These are phyloP conservation scores for Filobasidium uniguttulatum DNA, from an alignment of 1,284 basidiomycete genomes.

Conservation along the genomic window DNA sequence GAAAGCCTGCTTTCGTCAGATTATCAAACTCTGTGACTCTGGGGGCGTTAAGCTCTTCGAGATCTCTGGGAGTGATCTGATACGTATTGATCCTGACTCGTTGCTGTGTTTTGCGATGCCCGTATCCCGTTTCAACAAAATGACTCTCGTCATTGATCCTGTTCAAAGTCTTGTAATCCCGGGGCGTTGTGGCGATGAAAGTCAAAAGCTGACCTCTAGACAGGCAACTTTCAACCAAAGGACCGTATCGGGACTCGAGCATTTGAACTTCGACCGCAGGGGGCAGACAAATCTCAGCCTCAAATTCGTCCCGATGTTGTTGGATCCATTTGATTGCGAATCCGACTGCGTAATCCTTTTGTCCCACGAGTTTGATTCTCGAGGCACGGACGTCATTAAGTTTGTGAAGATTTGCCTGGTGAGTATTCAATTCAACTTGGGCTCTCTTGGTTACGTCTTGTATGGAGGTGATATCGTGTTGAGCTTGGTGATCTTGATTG, in stretches of 20 bases:
- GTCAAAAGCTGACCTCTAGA: slow-evolving; percentile 51
- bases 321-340: slow-evolving; percentile 62
- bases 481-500: too few species aligned
- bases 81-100: slow-evolving; percentile 11
- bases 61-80: slow-evolving; percentile 7
- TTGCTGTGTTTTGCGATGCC: not conserved
- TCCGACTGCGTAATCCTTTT: slow-evolving; percentile 46
- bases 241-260: slow-evolving; percentile 49
- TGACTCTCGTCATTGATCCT: slow-evolving; percentile 47
- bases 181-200: slow-evolving; percentile 70
- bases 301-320: slow-evolving; percentile 53
- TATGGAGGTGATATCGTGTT: too few species aligned
- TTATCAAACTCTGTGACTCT: slow-evolving; percentile 26
- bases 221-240: slow-evolving; percentile 66
- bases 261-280: slow-evolving; percentile 59
- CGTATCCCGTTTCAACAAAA: too few species aligned
- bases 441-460: too few species aligned
- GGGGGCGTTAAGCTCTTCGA: not conserved
- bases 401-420: not conserved
- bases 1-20: slow-evolving; percentile 55
- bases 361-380: slow-evolving; percentile 34
- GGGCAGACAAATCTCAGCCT: slow-evolving; percentile 73
- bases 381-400: slow-evolving; percentile 44
- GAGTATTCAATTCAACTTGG: too few species aligned
- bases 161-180: slow-evolving; percentile 64